Evolutionary conservation across 2,329 filamentous ascomycete genomes (phyloP).

Genomic region (Aspergillus sp.): DNA sequence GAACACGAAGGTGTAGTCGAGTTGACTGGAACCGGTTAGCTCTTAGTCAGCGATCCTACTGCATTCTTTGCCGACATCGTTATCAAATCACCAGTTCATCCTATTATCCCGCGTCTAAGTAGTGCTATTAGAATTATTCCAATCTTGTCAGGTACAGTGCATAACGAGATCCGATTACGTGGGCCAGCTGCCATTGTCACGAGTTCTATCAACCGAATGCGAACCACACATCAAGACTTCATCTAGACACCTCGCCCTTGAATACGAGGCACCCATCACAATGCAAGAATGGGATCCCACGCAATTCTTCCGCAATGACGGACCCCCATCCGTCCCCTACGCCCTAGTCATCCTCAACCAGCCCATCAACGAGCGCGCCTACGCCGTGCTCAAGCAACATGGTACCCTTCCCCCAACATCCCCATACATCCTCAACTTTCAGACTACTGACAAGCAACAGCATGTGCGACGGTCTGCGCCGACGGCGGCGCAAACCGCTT

Average conservation of each 20-base stretch:
- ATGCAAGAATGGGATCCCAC: slow-evolving; percentile 42
- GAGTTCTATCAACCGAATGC: too few relatives aligned
- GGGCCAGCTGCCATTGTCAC: too few relatives aligned
- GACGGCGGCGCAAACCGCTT: slow-evolving; percentile 89
- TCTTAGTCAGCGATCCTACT: not conserved
- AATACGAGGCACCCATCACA: not conserved
- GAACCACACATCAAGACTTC: too few relatives aligned
- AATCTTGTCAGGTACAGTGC: too few relatives aligned
- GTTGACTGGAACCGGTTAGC: not conserved
- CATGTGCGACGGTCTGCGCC: slow-evolving; percentile 71
- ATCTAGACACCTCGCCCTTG: too few relatives aligned
- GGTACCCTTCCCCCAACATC: slow-evolving; percentile 21
- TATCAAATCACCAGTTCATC: too few relatives aligned
- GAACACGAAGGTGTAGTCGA: too few relatives aligned
- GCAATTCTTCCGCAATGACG: slow-evolving; percentile 35
- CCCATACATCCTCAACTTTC: not conserved
- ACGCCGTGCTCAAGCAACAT: slow-evolving; percentile 35
- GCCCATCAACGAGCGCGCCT: slow-evolving; percentile 51
- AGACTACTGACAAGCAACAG: slow-evolving; percentile 38
- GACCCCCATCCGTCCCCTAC: slow-evolving; percentile 31
- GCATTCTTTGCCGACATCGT: too few relatives aligned
- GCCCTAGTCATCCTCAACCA: slow-evolving; percentile 63
- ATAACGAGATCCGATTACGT: too few relatives aligned
- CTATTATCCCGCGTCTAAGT: too few relatives aligned
- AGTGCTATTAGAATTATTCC: too few relatives aligned